A percentile compares a stretch with the other conserved stretches of the same genome.
Conservation (phyloP, 805 yeast genomes). For the Schwanniomyces sp. region DNA sequence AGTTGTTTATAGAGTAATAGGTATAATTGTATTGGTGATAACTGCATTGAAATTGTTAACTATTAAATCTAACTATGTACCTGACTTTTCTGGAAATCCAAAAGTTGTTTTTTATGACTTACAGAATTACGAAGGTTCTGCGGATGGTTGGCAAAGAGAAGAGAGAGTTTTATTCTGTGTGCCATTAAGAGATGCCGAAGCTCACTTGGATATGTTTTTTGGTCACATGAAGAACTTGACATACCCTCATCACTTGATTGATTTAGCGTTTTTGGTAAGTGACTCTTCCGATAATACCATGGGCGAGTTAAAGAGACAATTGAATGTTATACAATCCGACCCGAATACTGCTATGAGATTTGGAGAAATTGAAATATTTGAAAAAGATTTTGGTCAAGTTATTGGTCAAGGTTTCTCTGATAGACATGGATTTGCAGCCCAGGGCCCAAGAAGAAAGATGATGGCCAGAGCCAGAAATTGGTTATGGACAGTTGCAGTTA, state of each 20-base stretch:
- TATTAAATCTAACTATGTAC: constrained; percentile 23
- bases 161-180: constrained; percentile 85
- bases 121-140: constrained; percentile 59
- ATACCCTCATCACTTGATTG: constrained; percentile 85
- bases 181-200: constrained; percentile 89
- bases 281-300: constrained; percentile 90
- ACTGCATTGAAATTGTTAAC: constrained; percentile 13
- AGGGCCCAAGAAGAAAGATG: constrained; percentile 89
- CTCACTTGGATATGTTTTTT: constrained; percentile 87
- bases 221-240: constrained; percentile 76
- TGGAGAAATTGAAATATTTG: constrained; percentile 84
- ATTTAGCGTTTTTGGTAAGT: constrained; percentile 79
- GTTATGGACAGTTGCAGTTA: constrained; percentile 81
- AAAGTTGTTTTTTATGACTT: constrained; percentile 73
- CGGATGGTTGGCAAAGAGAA: constrained; percentile 74
- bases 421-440: constrained; percentile 94
- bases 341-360: constrained; percentile 62
- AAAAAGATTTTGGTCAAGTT: constrained; percentile 90
- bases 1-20: constrained; percentile 5
- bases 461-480: constrained; percentile 97
- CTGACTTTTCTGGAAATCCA: constrained; percentile 27
- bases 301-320: constrained; percentile 57
- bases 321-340: constrained; percentile 64
- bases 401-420: constrained; percentile 93
- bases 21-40: constrained; percentile 8